Base-by-base conservation (phyloP, 177 flowering plant genomes). In the Telopea speciosissima region DNA sequence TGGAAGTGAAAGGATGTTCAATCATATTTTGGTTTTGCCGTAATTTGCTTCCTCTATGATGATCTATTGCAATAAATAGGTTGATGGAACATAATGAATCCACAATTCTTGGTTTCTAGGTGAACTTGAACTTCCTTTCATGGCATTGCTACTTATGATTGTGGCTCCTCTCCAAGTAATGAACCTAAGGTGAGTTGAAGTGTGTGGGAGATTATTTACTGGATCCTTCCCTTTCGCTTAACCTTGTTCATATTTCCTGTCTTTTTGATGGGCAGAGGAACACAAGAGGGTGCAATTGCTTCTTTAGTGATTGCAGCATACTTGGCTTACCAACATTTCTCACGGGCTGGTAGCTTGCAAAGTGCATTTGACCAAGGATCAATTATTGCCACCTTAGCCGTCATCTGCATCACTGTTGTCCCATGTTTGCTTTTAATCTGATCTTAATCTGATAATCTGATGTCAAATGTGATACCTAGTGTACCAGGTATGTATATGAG, bases 41-140 rank as follows among this genome's bases (percentile, higher is more conserved):
- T 49, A 49, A 49, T 16, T 44, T 49, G 31, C 31, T 28, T 28
- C 31, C 31, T 16, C 17, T 12, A 12, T 49, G 9, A 49, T 49
- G 9, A 49, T 49, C 17, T 49, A 4, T 16, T 49, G 54, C 54
- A 49, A 12, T 49, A 49, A 49, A 49, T 49, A 49, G 17, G 5
- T 12, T 12, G 19, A 12, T 49, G 19, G 19, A 16, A 11, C 19
- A 2, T 16, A 49, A 5, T 49, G 54, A 49, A 49, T 49, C 19
- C 7, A 13, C 19, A 49, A 12, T 49, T 49, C 54, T 49, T 49
- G 54, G 54, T 49, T 49, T 49, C 16, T 69, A 93, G 94, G 87
- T 77, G 91, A 93, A 70, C 81, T 91, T 72, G 98, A 93, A 76
- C 81, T 93, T 73, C 96, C 98, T n/a, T 86, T 89, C 56, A 19